phyloP scores from a whole-genome alignment of 2,329 filamentous ascomycete genomes.

The Plenodomus biglobosus region DNA sequence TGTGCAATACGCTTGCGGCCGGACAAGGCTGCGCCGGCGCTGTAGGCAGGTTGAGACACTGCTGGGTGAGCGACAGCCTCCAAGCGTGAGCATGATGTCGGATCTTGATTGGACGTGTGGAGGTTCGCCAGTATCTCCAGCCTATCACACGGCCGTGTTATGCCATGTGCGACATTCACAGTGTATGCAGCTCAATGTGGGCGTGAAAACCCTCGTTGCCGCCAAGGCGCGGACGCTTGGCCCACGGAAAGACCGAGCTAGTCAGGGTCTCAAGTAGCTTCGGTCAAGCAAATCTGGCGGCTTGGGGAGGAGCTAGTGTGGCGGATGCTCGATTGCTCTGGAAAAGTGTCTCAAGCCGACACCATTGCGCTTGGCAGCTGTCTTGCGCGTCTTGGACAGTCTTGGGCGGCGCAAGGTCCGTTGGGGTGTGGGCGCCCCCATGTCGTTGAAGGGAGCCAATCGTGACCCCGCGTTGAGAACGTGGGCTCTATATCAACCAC shows the following conservation, averaged over 20 bases:
- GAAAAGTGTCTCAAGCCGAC: not conserved
- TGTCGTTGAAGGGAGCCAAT: not conserved
- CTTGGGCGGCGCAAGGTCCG: not conserved
- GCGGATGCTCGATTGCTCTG: not conserved
- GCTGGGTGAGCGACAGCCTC: not conserved
- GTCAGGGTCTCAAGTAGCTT: not conserved
- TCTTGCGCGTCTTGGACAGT: not conserved
- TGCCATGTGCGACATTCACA: not conserved
- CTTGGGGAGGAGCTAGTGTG: not conserved
- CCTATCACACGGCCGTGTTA: not conserved
- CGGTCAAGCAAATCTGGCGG: not conserved
- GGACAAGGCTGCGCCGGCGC: constrained; percentile 9
- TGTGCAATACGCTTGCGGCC: constrained; percentile 14
- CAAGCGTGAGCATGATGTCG: not conserved
- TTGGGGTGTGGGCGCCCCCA: not conserved
- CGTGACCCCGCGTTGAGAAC: not conserved
- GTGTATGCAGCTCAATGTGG: not conserved
- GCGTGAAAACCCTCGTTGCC: not conserved
- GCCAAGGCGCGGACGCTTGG: not conserved
- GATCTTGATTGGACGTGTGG: not conserved
- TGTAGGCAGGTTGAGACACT: not conserved
- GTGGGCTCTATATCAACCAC: not conserved
- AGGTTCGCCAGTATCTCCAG: not conserved
- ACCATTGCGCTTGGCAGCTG: not conserved
- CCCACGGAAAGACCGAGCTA: not conserved